Conservation (phyloP, 257 asterid genomes). For the Ilex asprella region DNA sequence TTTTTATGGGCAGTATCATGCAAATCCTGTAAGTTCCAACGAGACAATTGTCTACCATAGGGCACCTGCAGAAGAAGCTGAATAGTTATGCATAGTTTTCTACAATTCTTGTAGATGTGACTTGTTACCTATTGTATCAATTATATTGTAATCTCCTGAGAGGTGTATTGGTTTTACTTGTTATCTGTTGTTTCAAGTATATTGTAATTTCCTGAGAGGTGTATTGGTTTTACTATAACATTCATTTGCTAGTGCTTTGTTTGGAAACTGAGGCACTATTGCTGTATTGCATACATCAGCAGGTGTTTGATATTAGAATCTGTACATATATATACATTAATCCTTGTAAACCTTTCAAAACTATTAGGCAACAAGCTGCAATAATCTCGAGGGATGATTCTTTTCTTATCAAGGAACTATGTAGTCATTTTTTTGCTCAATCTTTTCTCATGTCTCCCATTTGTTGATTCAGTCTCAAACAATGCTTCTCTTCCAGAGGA, state of each 20-base stretch:
- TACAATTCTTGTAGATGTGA: constrained; percentile 7
- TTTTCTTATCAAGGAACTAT: too few relatives aligned
- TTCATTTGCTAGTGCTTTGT: background rate
- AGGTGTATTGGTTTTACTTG: background rate
- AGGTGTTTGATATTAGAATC: too few relatives aligned
- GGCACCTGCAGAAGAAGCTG: constrained; percentile 50
- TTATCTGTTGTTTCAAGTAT: constrained; percentile 19
- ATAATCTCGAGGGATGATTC: too few relatives aligned
- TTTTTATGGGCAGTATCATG: background rate
- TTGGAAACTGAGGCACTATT: background rate
- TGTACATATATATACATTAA: too few relatives aligned
- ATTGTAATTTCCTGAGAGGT: background rate
- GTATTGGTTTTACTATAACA: background rate
- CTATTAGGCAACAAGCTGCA: too few relatives aligned
- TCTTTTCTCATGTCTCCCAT: too few relatives aligned
- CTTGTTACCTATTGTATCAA: constrained; percentile 20
- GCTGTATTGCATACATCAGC: too few relatives aligned
- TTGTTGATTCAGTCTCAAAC: too few relatives aligned
- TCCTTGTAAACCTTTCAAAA: too few relatives aligned
- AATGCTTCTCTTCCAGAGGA: too few relatives aligned
- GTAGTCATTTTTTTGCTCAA: too few relatives aligned
- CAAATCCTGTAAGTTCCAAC: background rate
- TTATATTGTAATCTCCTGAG: background rate
- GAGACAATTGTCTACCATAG: constrained; percentile 41
- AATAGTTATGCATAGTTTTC: constrained; percentile 18